Evolutionary conservation across 179 eudicot species (phyloP).

Genomic region (Spergularia azorica): DNA sequence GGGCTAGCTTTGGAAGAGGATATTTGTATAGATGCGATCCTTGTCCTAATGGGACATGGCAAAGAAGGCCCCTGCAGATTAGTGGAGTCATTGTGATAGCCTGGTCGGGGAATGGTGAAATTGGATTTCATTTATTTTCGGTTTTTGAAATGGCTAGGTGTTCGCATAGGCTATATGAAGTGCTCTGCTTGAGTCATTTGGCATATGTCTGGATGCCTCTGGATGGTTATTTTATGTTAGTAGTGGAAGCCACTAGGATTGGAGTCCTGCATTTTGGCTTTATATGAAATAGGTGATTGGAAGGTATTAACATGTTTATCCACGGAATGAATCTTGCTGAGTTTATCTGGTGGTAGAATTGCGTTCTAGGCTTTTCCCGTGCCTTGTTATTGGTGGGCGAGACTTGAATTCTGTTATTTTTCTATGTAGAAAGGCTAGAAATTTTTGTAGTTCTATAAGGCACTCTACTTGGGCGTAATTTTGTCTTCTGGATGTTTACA

Average conservation of each 20-base stretch:
- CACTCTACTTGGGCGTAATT: no score
- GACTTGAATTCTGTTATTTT: no score
- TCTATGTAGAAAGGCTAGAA: no score
- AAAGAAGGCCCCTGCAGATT: neutral
- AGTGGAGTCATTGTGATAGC: neutral
- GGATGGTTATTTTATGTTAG: neutral
- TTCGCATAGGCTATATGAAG: neutral
- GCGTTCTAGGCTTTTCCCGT: neutral
- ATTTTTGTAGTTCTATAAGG: no score
- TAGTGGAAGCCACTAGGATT: neutral
- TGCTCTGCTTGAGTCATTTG: neutral
- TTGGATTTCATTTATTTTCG: neutral
- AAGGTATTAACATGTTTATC: neutral
- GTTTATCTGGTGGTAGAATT: neutral
- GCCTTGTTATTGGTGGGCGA: neutral
- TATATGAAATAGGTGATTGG: neutral
- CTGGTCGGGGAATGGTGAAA: neutral
- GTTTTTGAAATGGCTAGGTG: neutral
- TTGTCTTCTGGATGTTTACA: no score
- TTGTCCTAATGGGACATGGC: neutral
- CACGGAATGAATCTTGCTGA: slow-evolving; percentile 1
- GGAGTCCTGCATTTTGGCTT: slow-evolving; percentile 1
- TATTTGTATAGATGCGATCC: neutral
- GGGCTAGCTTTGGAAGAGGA: neutral
- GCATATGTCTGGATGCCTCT: neutral